Conservation (phyloP, 2,329 filamentous ascomycete genomes). For the Neonectria neomacrospora region DNA sequence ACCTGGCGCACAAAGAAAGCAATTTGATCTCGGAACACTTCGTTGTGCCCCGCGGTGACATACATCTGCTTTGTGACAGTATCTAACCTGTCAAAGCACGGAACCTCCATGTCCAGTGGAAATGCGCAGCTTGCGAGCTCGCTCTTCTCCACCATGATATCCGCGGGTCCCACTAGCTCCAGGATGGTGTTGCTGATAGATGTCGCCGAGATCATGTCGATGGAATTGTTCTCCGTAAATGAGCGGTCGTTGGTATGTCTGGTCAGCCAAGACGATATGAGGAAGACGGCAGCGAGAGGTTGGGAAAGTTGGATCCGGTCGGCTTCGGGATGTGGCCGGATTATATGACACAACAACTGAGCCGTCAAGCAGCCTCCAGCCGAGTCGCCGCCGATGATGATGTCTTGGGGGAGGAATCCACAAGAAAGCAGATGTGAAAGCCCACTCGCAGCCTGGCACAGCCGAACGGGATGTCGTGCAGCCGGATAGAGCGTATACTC, state of each 20-base stretch:
- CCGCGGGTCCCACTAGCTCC: background rate
- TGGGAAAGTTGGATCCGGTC: conserved; percentile 33
- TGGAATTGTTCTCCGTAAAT: conserved; percentile 11
- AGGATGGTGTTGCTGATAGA: background rate
- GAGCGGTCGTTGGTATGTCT: conserved; percentile 11
- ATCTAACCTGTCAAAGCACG: conserved; percentile 16
- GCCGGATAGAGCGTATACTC: conserved; percentile 46
- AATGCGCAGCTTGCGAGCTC: conserved; percentile 9
- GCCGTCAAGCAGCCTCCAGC: conserved; percentile 48
- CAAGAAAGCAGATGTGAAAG: conserved; percentile 35
- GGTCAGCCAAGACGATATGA: conserved; percentile 46
- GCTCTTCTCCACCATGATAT: background rate
- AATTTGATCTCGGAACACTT: conserved; percentile 26
- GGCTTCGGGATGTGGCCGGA: conserved; percentile 40
- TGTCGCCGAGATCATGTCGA: conserved; percentile 24
- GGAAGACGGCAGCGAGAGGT: conserved; percentile 45
- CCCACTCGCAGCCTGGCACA: conserved; percentile 42
- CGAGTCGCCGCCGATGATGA: conserved; percentile 50
- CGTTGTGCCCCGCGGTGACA: conserved; percentile 19
- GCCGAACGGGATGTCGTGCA: conserved; percentile 42
- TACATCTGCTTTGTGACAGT: conserved; percentile 13
- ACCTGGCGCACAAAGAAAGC: conserved; percentile 16
- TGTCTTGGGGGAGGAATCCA: conserved; percentile 38
- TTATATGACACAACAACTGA: conserved; percentile 45
- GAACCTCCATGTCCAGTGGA: conserved; percentile 22